Conservation (phyloP, 108 stramenopile genomes). For the Nannochloropsis gaditana region DNA sequence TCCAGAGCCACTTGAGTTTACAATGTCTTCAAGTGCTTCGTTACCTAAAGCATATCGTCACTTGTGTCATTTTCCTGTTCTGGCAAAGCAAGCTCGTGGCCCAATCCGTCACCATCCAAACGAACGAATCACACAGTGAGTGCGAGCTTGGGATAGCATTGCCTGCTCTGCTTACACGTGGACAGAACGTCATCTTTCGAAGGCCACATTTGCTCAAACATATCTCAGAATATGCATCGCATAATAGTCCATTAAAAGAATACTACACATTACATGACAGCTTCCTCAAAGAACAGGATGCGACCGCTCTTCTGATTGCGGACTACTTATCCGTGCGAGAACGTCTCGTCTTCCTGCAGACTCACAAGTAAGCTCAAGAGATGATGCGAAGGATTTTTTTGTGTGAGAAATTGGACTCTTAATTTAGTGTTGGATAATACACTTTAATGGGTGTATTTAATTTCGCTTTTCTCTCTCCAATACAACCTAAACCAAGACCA, state of each 20-base stretch:
- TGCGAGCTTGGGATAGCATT: background rate
- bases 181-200: too few relatives aligned
- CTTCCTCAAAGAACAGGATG: background rate
- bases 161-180: too few relatives aligned
- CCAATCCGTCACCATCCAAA: background rate
- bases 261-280: background rate
- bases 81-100: background rate
- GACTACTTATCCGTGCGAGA: slow-evolving; percentile 4
- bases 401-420: too few relatives aligned
- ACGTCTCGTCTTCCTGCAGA: slow-evolving; percentile 4
- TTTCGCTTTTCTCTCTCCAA: too few relatives aligned
- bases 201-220: too few relatives aligned
- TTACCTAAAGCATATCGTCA: background rate
- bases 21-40: background rate
- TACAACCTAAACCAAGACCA: too few relatives aligned
- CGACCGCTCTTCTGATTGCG: background rate
- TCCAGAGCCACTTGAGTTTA: background rate
- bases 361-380: background rate
- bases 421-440: too few relatives aligned
- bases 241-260: too few relatives aligned
- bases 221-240: too few relatives aligned
- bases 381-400: too few relatives aligned
- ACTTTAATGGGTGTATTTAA: too few relatives aligned
- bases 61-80: background rate
- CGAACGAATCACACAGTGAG: background rate